phyloP scores from a whole-genome alignment of 345 rosid species.

The Camelina neglecta region DNA sequence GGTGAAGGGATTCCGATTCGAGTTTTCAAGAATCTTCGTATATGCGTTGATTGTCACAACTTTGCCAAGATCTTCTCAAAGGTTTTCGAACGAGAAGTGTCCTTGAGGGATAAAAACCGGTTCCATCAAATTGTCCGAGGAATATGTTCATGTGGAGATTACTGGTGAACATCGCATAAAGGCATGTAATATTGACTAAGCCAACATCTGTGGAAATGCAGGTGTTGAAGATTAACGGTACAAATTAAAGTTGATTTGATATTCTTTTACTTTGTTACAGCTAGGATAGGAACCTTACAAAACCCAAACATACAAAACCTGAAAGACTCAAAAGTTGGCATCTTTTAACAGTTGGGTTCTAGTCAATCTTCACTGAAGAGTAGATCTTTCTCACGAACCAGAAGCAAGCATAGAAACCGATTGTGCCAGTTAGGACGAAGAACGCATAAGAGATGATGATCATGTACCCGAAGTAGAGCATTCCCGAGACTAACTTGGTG shows the following conservation, averaged over 20 bases:
- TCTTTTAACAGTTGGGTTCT: constrained; percentile 42
- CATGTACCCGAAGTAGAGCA: constrained; percentile 96
- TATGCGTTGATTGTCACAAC: constrained; percentile 89
- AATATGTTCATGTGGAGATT: constrained; percentile 80
- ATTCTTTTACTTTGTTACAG: constrained; percentile 39
- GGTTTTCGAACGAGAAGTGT: constrained; percentile 60
- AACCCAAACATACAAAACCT: constrained; percentile 44
- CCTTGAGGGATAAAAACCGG: constrained; percentile 77
- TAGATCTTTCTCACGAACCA: constrained; percentile 97
- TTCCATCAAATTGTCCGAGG: constrained; percentile 70
- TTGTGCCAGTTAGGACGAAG: constrained; percentile 91
- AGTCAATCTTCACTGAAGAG: constrained; percentile 94
- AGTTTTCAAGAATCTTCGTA: constrained; percentile 80
- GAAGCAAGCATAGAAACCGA: constrained; percentile 97
- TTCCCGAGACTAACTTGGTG: constrained; percentile 85
- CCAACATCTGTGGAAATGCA: constrained; percentile 34
- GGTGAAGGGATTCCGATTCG: constrained; percentile 57
- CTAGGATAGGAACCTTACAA: constrained; percentile 40
- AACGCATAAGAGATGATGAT: constrained; percentile 82
- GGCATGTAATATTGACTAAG: constrained; percentile 33
- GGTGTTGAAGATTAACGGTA: constrained; percentile 24
- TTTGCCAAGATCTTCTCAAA: constrained; percentile 78
- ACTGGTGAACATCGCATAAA: constrained; percentile 49
- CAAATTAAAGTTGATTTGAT: constrained; percentile 33
- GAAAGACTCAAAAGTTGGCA: constrained; percentile 41